Conservation (phyloP, 495 filamentous ascomycete species). For the Pyrenula massariospora region DNA sequence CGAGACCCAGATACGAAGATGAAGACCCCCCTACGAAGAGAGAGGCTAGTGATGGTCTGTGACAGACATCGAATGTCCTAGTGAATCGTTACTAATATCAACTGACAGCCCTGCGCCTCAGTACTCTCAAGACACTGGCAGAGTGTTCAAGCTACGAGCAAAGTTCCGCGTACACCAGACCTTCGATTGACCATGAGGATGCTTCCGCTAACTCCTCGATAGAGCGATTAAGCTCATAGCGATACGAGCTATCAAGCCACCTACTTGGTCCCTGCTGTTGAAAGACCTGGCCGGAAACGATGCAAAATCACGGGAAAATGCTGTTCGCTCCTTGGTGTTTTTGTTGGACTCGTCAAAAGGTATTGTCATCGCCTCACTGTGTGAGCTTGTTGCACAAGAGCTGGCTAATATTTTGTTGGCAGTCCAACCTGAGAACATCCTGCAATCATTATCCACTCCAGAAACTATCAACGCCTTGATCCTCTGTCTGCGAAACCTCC, state of each 20-base stretch:
- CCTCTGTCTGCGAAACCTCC: conserved; percentile 35
- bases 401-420: conserved; percentile 26
- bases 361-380: too few relatives aligned
- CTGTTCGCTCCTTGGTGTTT: conserved; percentile 32
- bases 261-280: conserved; percentile 27
- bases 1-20: conserved; percentile 30
- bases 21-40: conserved; percentile 35
- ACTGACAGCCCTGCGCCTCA: conserved; percentile 37
- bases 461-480: conserved; percentile 28
- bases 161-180: background rate
- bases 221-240: conserved; percentile 38
- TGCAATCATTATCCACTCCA: conserved; percentile 19
- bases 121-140: conserved; percentile 36
- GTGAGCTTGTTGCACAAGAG: too few relatives aligned
- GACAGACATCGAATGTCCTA: background rate
- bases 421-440: background rate
- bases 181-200: background rate
- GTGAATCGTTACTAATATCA: conserved; percentile 12
- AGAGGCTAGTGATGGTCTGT: conserved; percentile 34
- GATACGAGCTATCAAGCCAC: conserved; percentile 31
- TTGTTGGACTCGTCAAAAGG: conserved; percentile 9
- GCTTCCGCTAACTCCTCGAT: conserved; percentile 3
- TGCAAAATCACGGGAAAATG: conserved; percentile 20
- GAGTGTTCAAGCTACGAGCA: conserved; percentile 36
- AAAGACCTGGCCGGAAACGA: conserved; percentile 27